Base-by-base conservation (phyloP, 2,329 filamentous ascomycete genomes). In the Blumeria graminis region DNA sequence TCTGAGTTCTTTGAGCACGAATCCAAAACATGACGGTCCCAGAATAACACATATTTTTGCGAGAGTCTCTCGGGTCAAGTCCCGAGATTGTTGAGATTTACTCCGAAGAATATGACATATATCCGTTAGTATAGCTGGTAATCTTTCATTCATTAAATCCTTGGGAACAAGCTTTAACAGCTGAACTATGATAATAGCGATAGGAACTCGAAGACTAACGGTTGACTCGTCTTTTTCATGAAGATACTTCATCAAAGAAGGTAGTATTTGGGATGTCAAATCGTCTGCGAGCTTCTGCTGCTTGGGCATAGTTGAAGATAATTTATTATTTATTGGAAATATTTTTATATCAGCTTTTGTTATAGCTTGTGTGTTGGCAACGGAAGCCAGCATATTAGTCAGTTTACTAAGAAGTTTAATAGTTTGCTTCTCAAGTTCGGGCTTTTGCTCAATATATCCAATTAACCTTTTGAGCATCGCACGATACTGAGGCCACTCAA, bases 191-290 rank as follows among this genome's bases (percentile, higher is more conserved):
- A 92, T 87, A 38, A 95, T 78, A 32, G 88, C 89, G 5, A 94
- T 84, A 0, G 90, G 89, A 36, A 95, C 83, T 67, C 92, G 86
- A 55, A 92, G 78, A 70, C 89, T 94, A 68, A 98, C 90, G 54
- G 88, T 89, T 0, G 87, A 82, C 67, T 98, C 92, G 60, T 96
- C 86, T 68, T 95, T 96, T 63, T 94, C 82, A 63, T 95, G 89
- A 33, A 96, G 76, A 65, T 94, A 92, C 50, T 80, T 78, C n/a
- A 82, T 76, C 35, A 98, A 71, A 16, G 84, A 78, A 0, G 90
- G 87, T 39, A 94, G 71, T 63, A 94, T 84, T 59, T 81, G 81
- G 18, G 78, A 77, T 43, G 78, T 76, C 55, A 96, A 72, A 62
- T 94, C 87, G 1, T 77, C 74, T 14, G 77, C 72, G 36, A 94